phyloP scores from a whole-genome alignment of 176 grass and related monocot genomes.

The Rhynchospora breviuscula region DNA sequence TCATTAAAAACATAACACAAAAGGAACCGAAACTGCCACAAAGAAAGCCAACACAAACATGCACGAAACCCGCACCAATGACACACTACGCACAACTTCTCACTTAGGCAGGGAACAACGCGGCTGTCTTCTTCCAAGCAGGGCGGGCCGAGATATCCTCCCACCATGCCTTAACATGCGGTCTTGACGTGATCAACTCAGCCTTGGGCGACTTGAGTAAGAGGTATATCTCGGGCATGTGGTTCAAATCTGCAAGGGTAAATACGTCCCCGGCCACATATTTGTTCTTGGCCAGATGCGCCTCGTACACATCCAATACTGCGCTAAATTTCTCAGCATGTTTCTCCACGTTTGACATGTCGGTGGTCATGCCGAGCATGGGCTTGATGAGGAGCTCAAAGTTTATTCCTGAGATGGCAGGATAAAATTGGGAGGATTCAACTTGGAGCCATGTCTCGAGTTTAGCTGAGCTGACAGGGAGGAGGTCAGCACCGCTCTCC shows the following conservation, averaged over 20 bases:
- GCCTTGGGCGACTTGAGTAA: slow-evolving; percentile 45
- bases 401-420: slow-evolving; percentile 14
- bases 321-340: slow-evolving; percentile 30
- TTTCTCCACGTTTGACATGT: slow-evolving; percentile 36
- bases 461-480: slow-evolving; percentile 31
- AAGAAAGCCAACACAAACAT: too few relatives aligned
- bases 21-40: neutral
- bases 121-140: slow-evolving; percentile 43
- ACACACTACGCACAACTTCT: neutral
- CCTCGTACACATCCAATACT: slow-evolving; percentile 77
- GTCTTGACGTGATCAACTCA: slow-evolving; percentile 35
- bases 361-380: slow-evolving; percentile 29
- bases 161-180: slow-evolving; percentile 66
- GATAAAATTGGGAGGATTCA: slow-evolving; percentile 60
- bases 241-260: slow-evolving; percentile 64
- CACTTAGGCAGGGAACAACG: slow-evolving; percentile 26
- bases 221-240: slow-evolving; percentile 31
- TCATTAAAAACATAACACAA: neutral
- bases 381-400: slow-evolving; percentile 54
- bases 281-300: slow-evolving; percentile 36
- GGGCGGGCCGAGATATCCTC: slow-evolving; percentile 38
- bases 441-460: slow-evolving; percentile 64
- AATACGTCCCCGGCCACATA: slow-evolving; percentile 63
- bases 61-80: too few relatives aligned
- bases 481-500: slow-evolving; percentile 21